Evolutionary conservation across 169 alveolate genomes (phyloP).

Genomic region (Cryptosporidium parvum): DNA sequence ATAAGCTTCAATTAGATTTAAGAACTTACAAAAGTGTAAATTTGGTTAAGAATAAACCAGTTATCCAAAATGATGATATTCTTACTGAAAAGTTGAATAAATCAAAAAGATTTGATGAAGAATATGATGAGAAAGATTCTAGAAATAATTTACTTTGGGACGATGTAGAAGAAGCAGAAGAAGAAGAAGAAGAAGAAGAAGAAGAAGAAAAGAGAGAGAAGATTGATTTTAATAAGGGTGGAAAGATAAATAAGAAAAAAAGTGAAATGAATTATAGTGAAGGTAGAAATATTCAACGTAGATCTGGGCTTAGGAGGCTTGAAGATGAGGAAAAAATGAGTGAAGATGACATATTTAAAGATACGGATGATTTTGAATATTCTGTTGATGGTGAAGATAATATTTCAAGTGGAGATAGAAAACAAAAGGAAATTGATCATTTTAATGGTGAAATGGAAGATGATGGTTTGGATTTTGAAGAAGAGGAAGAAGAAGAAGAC

Average conservation of each 20-base stretch:
- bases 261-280: neutral
- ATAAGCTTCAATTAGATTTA: constrained; percentile 3
- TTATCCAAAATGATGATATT: neutral
- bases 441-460: neutral
- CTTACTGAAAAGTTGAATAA: neutral
- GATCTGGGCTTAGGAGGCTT: neutral
- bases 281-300: neutral
- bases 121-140: neutral
- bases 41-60: neutral
- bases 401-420: neutral
- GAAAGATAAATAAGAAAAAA: neutral
- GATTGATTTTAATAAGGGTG: neutral
- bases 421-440: neutral
- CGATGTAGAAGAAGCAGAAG: constrained; percentile 4
- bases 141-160: neutral
- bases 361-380: neutral
- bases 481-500: constrained; percentile 15
- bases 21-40: neutral
- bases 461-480: neutral
- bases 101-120: neutral
- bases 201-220: neutral
- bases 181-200: too few species aligned
- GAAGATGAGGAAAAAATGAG: neutral
- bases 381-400: neutral
- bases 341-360: neutral